Evolutionary conservation across 805 yeast species (phyloP).

Genomic region (Kregervanrija pseudodelftensis): DNA sequence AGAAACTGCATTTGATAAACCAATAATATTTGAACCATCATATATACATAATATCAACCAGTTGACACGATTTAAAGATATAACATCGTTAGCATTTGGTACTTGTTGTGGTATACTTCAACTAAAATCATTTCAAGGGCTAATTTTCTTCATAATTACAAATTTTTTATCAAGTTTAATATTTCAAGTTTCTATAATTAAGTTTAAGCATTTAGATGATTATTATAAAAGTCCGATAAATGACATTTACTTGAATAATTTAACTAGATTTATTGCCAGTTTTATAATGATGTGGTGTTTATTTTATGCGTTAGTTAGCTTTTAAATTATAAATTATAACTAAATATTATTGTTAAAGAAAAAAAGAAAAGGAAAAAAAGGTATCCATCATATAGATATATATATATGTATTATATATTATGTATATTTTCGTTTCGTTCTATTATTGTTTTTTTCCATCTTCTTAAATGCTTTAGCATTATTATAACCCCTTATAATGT

Average conservation of each 20-base stretch:
- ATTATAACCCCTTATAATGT: too few relatives aligned
- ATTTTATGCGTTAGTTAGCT: slow-evolving; percentile 36
- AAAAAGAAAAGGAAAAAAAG: too few relatives aligned
- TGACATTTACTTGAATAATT: slow-evolving; percentile 36
- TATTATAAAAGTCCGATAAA: slow-evolving; percentile 34
- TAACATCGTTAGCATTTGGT: slow-evolving; percentile 44
- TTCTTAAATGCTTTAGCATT: too few relatives aligned
- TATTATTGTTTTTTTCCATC: too few relatives aligned
- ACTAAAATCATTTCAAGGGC: slow-evolving; percentile 42
- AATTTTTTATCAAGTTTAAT: slow-evolving; percentile 28
- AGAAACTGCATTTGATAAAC: slow-evolving; percentile 5
- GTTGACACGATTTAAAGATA: slow-evolving; percentile 27
- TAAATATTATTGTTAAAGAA: too few relatives aligned
- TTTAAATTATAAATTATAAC: not conserved
- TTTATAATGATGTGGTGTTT: slow-evolving; percentile 55
- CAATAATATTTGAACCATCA: slow-evolving; percentile 12
- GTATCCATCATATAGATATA: too few relatives aligned
- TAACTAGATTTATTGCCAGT: slow-evolving; percentile 43
- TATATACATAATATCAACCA: slow-evolving; percentile 13
- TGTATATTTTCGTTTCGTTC: too few relatives aligned
- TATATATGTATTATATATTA: too few relatives aligned
- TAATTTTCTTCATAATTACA: slow-evolving; percentile 34
- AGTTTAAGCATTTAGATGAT: slow-evolving; percentile 23
- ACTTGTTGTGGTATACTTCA: slow-evolving; percentile 48
- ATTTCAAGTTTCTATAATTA: slow-evolving; percentile 17